Evolutionary conservation across 108 stramenopile species (phyloP).

Genomic region (Pseudonitzschia multiseries): DNA sequence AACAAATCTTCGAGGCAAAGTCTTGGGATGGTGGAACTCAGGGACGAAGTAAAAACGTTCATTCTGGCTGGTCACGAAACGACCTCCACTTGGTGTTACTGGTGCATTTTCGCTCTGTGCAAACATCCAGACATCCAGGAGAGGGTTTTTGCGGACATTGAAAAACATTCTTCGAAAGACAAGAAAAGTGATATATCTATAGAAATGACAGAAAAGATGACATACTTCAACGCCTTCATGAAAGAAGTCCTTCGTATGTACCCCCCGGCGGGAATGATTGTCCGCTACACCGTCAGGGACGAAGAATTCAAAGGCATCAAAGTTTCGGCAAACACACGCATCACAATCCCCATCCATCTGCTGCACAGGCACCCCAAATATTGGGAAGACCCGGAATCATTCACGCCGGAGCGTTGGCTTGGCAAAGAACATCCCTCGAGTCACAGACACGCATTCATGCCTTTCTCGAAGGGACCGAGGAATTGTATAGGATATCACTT

Average conservation of each 20-base stretch:
- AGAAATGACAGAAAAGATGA: constrained; percentile 55
- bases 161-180: constrained; percentile 23
- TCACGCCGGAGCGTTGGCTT: constrained; percentile 67
- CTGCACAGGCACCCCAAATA: constrained; percentile 59
- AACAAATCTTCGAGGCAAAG: constrained; percentile 19
- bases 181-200: constrained; percentile 29
- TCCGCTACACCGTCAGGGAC: constrained; percentile 24
- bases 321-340: constrained; percentile 46
- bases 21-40: constrained; percentile 45
- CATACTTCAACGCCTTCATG: constrained; percentile 59
- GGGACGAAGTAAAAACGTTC: constrained; percentile 67
- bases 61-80: constrained; percentile 74
- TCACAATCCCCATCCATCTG: constrained; percentile 48
- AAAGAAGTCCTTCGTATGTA: constrained; percentile 65
- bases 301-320: constrained; percentile 43
- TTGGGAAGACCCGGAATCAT: constrained; percentile 60
- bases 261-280: constrained; percentile 53
- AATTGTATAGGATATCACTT: constrained; percentile 69
- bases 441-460: constrained; percentile 54
- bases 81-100: constrained; percentile 57
- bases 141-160: constrained; percentile 51
- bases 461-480: constrained; percentile 60
- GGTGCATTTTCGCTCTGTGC: constrained; percentile 53
- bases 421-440: constrained; percentile 25
- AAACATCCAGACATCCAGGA: constrained; percentile 50